Conservation (phyloP, 2,329 filamentous ascomycete genomes). For the Diaporthe sp. region DNA sequence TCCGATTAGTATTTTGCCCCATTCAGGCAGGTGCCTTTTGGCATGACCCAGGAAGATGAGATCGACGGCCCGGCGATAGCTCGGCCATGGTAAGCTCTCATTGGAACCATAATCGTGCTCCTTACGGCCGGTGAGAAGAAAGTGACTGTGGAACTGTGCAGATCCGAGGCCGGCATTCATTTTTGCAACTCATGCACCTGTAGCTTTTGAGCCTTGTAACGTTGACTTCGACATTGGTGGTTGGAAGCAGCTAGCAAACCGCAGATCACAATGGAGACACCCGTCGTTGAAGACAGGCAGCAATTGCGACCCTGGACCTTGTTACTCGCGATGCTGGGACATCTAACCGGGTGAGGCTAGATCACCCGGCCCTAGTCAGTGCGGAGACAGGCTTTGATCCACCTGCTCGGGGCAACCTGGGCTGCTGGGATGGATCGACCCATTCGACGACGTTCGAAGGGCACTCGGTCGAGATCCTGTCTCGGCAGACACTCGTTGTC, state of each 20-base stretch:
- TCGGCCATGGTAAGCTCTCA: neutral
- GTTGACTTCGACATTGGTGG: neutral
- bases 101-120: neutral
- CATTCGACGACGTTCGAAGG: neutral
- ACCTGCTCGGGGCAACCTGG: slow-evolving; percentile 1
- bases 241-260: slow-evolving; percentile 5
- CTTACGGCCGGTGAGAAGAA: neutral
- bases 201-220: neutral
- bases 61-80: slow-evolving; percentile 15
- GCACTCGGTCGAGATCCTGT: neutral
- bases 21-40: neutral
- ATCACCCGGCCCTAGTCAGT: slow-evolving; percentile 9
- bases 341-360: slow-evolving; percentile 9
- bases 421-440: slow-evolving; percentile 2
- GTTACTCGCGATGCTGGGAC: neutral
- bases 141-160: neutral
- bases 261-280: slow-evolving; percentile 17
- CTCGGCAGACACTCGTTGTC: neutral
- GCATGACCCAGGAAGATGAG: neutral
- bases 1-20: neutral
- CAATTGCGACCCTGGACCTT: neutral
- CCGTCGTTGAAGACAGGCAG: slow-evolving; percentile 12
- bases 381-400: neutral
- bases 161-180: neutral
- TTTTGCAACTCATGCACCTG: neutral